Evolutionary conservation across 2,329 filamentous ascomycete genomes (phyloP).

Genomic region (Raffaelea deltoideospora): DNA sequence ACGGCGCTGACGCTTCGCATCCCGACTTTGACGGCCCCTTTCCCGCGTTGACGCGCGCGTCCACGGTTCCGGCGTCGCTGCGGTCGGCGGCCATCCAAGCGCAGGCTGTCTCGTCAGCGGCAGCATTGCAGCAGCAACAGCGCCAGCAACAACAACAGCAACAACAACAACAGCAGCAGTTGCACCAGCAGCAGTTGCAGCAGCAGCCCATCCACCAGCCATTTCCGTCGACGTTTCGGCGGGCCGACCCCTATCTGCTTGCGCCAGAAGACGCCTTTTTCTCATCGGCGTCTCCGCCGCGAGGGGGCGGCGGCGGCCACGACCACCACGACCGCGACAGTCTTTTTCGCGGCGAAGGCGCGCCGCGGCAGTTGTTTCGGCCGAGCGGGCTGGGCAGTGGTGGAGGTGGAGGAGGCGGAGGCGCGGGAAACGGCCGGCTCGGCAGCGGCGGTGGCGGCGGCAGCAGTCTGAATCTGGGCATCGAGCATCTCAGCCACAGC

Average conservation of each 20-base stretch:
- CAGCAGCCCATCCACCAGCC: too few species aligned
- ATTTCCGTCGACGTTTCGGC: constrained; percentile 8
- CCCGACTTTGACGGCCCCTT: constrained; percentile 12
- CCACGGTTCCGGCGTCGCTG: constrained; percentile 22
- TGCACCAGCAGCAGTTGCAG: too few species aligned
- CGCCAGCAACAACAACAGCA: too few species aligned
- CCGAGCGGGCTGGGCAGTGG: too few species aligned
- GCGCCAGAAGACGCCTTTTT: constrained; percentile 76
- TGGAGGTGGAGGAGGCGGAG: constrained; percentile 3
- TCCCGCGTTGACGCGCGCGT: constrained; percentile 22
- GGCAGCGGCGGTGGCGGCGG: constrained; percentile 4
- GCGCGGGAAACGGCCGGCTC: background rate
- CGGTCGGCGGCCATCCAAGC: background rate
- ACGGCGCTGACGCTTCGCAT: too few species aligned
- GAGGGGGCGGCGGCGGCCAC: constrained; percentile 22
- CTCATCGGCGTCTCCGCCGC: constrained; percentile 39
- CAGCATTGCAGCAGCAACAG: too few species aligned
- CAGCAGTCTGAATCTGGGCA: background rate
- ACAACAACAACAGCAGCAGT: too few species aligned
- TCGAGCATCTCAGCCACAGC: constrained; percentile 19
- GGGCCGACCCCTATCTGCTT: constrained; percentile 50
- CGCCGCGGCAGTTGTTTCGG: too few species aligned
- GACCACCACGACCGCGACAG: background rate
- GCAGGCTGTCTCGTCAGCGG: too few species aligned
- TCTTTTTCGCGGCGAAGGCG: too few species aligned